These are phyloP conservation scores for Aegilops longissima DNA, from an alignment of 176 grass and related monocot genomes.

Conservation along the genomic window DNA sequence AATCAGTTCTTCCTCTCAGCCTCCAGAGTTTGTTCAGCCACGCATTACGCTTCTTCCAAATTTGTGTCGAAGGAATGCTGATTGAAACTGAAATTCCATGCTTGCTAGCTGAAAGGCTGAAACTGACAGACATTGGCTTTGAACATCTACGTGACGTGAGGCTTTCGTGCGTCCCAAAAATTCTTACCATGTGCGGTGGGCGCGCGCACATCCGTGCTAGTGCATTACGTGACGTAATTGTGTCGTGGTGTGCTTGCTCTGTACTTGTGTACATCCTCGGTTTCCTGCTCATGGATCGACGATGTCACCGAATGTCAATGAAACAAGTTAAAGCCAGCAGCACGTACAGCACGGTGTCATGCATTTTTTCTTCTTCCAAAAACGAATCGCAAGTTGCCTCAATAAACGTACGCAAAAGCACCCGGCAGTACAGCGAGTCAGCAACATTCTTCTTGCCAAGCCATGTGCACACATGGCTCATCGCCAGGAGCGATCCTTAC, in stretches of 20 bases:
- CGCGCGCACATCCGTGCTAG: neutral
- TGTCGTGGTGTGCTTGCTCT: neutral
- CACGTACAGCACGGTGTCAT: neutral
- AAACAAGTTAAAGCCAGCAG: neutral
- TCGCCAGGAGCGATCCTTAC: neutral
- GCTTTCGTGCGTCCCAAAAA: neutral
- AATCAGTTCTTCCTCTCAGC: neutral
- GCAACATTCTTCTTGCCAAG: slow-evolving; percentile 24
- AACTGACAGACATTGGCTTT: neutral
- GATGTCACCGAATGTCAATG: neutral
- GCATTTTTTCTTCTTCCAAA: neutral
- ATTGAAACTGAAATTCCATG: neutral
- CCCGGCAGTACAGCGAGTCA: slow-evolving; percentile 7
- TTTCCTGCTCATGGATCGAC: neutral
- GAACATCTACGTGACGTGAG: neutral
- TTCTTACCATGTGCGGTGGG: neutral
- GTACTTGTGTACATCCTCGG: neutral
- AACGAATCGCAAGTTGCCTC: slow-evolving; percentile 30
- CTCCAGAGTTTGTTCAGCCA: neutral
- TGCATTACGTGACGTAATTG: neutral
- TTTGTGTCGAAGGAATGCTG: neutral
- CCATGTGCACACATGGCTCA: slow-evolving; percentile 29
- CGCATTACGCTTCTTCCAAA: neutral
- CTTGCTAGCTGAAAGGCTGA: neutral
- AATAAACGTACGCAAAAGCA: slow-evolving; percentile 37